Base-by-base conservation (phyloP, 371 early-diverging fungal genomes). In the Apophysomyces variabilis region DNA sequence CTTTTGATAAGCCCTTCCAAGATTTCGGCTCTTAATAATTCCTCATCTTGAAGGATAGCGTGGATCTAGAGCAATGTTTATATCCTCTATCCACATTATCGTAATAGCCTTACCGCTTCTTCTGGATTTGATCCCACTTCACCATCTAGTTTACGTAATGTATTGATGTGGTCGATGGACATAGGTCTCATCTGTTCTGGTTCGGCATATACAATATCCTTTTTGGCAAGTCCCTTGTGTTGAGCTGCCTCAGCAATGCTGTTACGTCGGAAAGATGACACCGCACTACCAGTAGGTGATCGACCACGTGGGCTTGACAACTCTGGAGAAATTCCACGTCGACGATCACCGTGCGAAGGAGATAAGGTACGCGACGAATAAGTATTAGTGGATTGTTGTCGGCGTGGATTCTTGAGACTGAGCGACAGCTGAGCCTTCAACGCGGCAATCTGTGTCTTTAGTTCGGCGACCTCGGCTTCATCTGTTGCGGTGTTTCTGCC, bases 1-100 rank as follows among this genome's bases (percentile, higher is more conserved):
- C 90, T 89, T 67, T 89, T 90, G 54, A 98, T 90, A 35, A 98
- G 82, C 37, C 93, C 93, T 50, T 92, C 91, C 62, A 96, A 80
- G 26, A 98, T 85, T 78, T 97, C 97, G 37, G 93, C 87, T 61
- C 94, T 92, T 21, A 98, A 83, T 0, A 83, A 76, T 54, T 87
- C 88, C 64, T 93, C 94, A 71, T 81, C 82, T 45, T 82, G 82
- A 11, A 87, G 75, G 65, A 87, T 76, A 26, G 74, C 69, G 57
- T 80, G 82, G 32, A 85, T 82, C 60, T 80, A 54, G 21, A 71
- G 32, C 68, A 18, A 16, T 14, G 0, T 7, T 35, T 18, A 46
- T 8, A 21, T 61, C 35, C n/a, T 18, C 2, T 4, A n/a, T 45
- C 8, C 6, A 45, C 16, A 18, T 18, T 18, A 16, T 67, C 71